These are phyloP conservation scores for Citrus australasica DNA, from an alignment of 345 rosid genomes.

Conservation along the genomic window DNA sequence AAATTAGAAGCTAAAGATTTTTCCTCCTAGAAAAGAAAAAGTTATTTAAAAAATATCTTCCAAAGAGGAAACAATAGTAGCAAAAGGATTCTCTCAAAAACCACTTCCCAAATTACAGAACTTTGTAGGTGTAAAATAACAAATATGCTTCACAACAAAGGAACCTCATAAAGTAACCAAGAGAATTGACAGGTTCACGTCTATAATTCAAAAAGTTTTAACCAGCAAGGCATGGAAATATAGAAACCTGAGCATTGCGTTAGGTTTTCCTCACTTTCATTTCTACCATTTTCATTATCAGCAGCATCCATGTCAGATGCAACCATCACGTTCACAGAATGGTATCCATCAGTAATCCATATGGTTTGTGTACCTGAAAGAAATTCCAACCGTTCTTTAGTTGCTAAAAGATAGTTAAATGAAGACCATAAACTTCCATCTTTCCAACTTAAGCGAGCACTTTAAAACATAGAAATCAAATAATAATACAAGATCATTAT, in stretches of 20 bases:
- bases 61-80: neutral
- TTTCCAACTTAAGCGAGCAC: neutral
- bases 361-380: slow-evolving; percentile 57
- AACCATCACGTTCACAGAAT: slow-evolving; percentile 49
- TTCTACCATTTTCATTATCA: slow-evolving; percentile 36
- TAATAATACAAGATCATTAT: neutral
- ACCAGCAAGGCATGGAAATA: neutral
- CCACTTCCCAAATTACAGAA: neutral
- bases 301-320: slow-evolving; percentile 38
- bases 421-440: neutral
- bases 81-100: neutral
- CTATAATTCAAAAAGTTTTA: neutral
- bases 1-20: neutral
- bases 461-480: neutral
- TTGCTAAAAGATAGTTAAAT: neutral
- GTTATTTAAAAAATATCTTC: neutral
- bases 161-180: neutral
- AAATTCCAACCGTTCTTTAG: slow-evolving; percentile 13
- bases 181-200: neutral
- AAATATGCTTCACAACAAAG: neutral
- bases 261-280: slow-evolving; percentile 34
- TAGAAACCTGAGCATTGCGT: slow-evolving; percentile 44
- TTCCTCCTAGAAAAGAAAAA: neutral
- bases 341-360: slow-evolving; percentile 68
- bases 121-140: neutral